Base-by-base conservation (phyloP, 2,329 filamentous ascomycete genomes). In the Chaetomium olivaceum region DNA sequence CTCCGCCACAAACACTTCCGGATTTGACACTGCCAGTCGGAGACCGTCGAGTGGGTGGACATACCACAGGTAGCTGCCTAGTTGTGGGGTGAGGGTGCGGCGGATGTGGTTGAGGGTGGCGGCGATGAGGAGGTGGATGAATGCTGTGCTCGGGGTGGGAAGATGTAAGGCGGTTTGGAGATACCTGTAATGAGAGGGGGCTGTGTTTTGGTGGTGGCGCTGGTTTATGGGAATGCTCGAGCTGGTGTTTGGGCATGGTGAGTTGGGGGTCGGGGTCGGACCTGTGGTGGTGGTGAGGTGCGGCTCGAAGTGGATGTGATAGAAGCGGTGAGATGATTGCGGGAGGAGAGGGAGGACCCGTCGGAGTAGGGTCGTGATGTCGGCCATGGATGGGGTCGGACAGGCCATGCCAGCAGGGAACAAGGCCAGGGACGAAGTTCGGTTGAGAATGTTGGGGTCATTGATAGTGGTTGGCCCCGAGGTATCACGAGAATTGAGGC, bases 41-140 rank as follows among this genome's bases (percentile, higher is more conserved):
- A 79, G 74, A 66, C 72, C 71, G 31, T 74, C 76, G 62, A 76
- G 71, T 12, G 77, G 77, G 25, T 31, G 25, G 2, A 70, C 69
- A 64, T 68, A 63, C 68, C 74, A 74, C 14, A 75, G 58, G 36
- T 75, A 77, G 25, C 74, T 68, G 3, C 73, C 74, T 0, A 77
- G 64, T 70, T 68, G 73, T 7, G 75, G 77, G 12, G 62, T 51
- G 0, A 80, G 63, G n/a, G 75, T 69, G 23, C 76, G 72, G 4
- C 77, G 75, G 19, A 79, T 71, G 68, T 82, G 79, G 73, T 81
- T 76, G 29, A 76, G 51, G 14, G 80, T 65, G 19, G 78, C 73
- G 58, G 80, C 80, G 48, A 74, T 71, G 16, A 74, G 48, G 52
- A 79, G 70, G 58, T 73, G 72, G 0, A 70, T 67, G 14, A 76